phyloP scores from a whole-genome alignment of 78 protist genomes.

The Pigoraptor vietnamica region DNA sequence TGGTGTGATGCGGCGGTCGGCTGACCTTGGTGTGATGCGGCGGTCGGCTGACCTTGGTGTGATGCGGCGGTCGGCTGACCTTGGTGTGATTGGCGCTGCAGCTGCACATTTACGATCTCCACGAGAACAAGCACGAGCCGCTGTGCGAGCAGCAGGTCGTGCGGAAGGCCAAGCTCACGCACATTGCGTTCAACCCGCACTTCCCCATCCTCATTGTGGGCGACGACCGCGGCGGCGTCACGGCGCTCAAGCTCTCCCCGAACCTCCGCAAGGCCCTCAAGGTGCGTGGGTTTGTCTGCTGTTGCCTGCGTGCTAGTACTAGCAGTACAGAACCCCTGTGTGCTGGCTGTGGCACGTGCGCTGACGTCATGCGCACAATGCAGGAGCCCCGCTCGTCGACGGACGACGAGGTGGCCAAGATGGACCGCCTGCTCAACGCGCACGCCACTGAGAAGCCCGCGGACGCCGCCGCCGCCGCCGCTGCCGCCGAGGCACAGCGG shows the following conservation, averaged over 20 bases:
- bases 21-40: too few relatives aligned
- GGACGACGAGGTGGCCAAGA: background rate
- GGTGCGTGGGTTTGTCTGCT: background rate
- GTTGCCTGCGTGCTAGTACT: background rate
- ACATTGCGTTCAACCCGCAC: constrained; percentile 57
- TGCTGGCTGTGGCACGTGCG: too few relatives aligned
- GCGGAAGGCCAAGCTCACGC: constrained; percentile 67
- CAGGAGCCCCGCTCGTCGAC: background rate
- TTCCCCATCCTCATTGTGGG: constrained; percentile 67
- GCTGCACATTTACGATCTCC: constrained; percentile 59
- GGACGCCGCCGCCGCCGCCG: background rate
- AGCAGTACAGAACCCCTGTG: too few relatives aligned
- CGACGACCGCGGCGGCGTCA: constrained; percentile 71
- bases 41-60: too few relatives aligned
- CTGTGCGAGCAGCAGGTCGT: constrained; percentile 61
- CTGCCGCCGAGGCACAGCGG: background rate
- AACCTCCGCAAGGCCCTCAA: constrained; percentile 39
- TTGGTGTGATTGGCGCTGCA: background rate
- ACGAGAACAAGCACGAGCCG: constrained; percentile 64
- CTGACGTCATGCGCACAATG: too few relatives aligned
- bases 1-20: too few relatives aligned
- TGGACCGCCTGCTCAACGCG: background rate
- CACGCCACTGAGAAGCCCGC: background rate
- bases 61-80: too few relatives aligned
- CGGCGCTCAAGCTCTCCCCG: constrained; percentile 54